Base-by-base conservation (phyloP, 495 filamentous ascomycete genomes). In the Choiromyces venosus region DNA sequence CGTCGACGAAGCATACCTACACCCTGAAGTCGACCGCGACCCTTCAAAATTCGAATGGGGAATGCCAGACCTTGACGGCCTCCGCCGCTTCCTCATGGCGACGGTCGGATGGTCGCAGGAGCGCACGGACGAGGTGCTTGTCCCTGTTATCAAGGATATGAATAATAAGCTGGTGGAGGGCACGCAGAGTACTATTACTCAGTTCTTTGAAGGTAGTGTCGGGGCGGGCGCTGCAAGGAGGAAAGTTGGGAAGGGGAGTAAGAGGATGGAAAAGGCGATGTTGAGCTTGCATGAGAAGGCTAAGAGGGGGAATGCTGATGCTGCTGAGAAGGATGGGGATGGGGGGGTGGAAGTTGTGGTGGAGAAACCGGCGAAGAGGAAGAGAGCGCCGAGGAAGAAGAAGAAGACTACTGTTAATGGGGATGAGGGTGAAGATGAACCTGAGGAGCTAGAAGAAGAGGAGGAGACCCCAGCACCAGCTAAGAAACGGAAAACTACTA, bases 131-230 rank as follows among this genome's bases (percentile, higher is more conserved):
- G 94, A 98, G 81, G 91, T 98, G 3, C 87, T 99, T 4, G 91
- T 98, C 14, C 95, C 95, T 0, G 96, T 99, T 0, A 93, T 99
- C 42, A 86, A 88, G 66, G 96, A 98, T 80, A 96, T 98, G 92
- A 97, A 97, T 82, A 86, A 87, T 2, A 85, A 94, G 42, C 89
- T 91, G 73, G 85, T 86, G 18, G 95, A 98, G 82, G 95, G 96
- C 1, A 97, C 94, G 29, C 95, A 99, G 85, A 89, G 88, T 39
- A 99, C 98, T 81, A 96, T 99, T 76, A 99, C 95, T n/a, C 86
- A 88, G 36, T 99, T 89, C 80, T 95, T 98, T 82, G 81, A 80
- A 0, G 84, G 85, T 33, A 88, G 89, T 1, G 83, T 83, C 4
- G 87, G 88, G 0, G 52, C 10, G 8, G 52, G 52, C n/a, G 93